Evolutionary conservation across 2,329 filamentous ascomycete species (phyloP).

Genomic region (Penicillium sp.): DNA sequence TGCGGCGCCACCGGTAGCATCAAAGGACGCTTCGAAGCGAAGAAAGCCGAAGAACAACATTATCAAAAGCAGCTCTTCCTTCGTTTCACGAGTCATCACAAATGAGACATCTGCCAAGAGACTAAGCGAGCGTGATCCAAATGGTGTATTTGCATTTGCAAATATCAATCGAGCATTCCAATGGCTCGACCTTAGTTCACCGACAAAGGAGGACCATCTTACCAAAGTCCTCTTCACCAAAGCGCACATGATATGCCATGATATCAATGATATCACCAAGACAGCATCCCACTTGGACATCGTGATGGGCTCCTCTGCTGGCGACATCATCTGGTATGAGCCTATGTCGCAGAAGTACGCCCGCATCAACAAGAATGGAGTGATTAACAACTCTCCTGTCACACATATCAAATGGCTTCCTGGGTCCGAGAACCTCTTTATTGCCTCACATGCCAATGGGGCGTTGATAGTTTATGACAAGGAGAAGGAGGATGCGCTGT

Average conservation of each 20-base stretch:
- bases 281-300: slow-evolving; percentile 77
- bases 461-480: slow-evolving; percentile 93
- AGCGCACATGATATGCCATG: slow-evolving; percentile 90
- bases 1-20: slow-evolving; percentile 48
- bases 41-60: slow-evolving; percentile 98
- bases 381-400: slow-evolving; percentile 81
- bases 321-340: slow-evolving; percentile 98
- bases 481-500: slow-evolving; percentile 84
- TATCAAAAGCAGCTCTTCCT: slow-evolving; percentile 96
- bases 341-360: slow-evolving; percentile 94
- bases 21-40: slow-evolving; percentile 68
- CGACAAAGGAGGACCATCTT: slow-evolving; percentile 71
- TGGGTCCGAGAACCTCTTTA: slow-evolving; percentile 85
- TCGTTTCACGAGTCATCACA: slow-evolving; percentile 92
- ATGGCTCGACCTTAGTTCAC: slow-evolving; percentile 84
- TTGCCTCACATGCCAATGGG: slow-evolving; percentile 89
- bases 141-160: slow-evolving; percentile 84
- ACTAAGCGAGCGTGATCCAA: slow-evolving; percentile 69
- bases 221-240: slow-evolving; percentile 97
- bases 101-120: slow-evolving; percentile 78
- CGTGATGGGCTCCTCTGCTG: slow-evolving; percentile 91
- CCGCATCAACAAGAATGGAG: slow-evolving; percentile 92
- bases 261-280: slow-evolving; percentile 82
- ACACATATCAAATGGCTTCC: slow-evolving; percentile 91
- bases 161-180: slow-evolving; percentile 95